phyloP scores from a whole-genome alignment of 768 basidiomycete species.

The Xerocomellus amylosporus region DNA sequence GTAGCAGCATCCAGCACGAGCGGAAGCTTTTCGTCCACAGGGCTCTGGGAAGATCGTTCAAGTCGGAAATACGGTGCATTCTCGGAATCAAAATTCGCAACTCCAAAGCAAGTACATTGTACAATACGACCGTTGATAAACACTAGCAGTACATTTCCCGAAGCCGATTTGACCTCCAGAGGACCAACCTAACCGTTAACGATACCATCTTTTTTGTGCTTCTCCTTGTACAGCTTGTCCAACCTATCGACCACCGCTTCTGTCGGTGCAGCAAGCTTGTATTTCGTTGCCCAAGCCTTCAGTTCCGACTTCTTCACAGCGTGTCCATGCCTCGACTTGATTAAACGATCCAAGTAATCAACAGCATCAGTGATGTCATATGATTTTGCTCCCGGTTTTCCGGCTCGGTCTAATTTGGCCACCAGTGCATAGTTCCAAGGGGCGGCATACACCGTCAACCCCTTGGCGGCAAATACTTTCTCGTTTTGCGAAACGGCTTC shows the following conservation, averaged over 20 bases:
- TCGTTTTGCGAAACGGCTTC: conserved; percentile 4
- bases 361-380: conserved; percentile 8
- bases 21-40: no score
- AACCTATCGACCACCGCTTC: background rate
- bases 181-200: background rate
- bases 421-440: conserved; percentile 10
- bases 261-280: background rate
- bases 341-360: conserved; percentile 6
- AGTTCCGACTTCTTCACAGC: conserved; percentile 11
- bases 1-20: no score
- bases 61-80: no score
- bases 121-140: background rate
- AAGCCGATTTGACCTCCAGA: background rate
- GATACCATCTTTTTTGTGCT: background rate
- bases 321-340: background rate
- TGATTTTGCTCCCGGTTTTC: conserved; percentile 4
- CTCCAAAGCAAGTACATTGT: background rate
- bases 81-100: background rate
- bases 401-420: conserved; percentile 9
- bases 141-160: background rate
- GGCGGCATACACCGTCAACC: conserved; percentile 12
- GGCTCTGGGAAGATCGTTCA: no score
- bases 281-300: background rate
- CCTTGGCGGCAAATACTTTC: conserved; percentile 1
- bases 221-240: background rate